These are phyloP conservation scores for Erigeron philadelphicus DNA, from an alignment of 140 eudicot species.

Conservation along the genomic window DNA sequence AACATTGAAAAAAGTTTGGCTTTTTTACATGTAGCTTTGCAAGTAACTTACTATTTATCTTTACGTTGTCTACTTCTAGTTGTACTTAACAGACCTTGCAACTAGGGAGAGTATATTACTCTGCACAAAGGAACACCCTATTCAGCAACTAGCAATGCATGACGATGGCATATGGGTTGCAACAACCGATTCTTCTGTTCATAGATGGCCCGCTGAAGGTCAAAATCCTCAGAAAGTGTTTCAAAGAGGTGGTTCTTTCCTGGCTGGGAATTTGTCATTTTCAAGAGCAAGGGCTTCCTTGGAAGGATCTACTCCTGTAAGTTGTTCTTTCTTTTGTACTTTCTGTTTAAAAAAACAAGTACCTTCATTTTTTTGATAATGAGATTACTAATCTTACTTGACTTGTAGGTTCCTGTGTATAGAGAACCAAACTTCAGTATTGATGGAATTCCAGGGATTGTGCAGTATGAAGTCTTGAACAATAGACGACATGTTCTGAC, in stretches of 20 bases:
- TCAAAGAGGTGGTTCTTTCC: constrained; percentile 86
- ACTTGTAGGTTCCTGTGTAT: constrained; percentile 76
- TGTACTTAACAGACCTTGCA: constrained; percentile 83
- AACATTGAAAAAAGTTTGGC: not conserved
- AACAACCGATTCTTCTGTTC: constrained; percentile 90
- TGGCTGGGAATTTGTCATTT: constrained; percentile 97
- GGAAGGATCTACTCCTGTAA: constrained; percentile 95
- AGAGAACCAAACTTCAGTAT: constrained; percentile 68
- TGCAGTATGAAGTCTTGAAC: constrained; percentile 89
- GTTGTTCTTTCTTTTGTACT: constrained; percentile 22
- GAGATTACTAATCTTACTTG: constrained; percentile 6
- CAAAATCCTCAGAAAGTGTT: constrained; percentile 74
- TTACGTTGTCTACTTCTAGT: constrained; percentile 42
- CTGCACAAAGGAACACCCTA: constrained; percentile 81
- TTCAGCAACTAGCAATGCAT: constrained; percentile 75
- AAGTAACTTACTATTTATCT: not conserved
- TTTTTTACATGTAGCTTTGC: constrained; percentile 5
- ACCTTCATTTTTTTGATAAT: constrained; percentile 2
- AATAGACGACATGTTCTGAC: constrained; percentile 85
- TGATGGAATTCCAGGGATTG: constrained; percentile 76
- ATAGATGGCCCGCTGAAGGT: constrained; percentile 90
- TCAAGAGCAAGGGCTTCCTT: constrained; percentile 91
- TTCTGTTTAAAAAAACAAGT: not conserved
- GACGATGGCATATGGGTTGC: constrained; percentile 91
- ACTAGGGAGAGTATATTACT: constrained; percentile 91